Evolutionary conservation across 169 alveolate species (phyloP), one percentile per base, ranked within the genome.

Genomic region (Cryptosporidium viatorum): DNA sequence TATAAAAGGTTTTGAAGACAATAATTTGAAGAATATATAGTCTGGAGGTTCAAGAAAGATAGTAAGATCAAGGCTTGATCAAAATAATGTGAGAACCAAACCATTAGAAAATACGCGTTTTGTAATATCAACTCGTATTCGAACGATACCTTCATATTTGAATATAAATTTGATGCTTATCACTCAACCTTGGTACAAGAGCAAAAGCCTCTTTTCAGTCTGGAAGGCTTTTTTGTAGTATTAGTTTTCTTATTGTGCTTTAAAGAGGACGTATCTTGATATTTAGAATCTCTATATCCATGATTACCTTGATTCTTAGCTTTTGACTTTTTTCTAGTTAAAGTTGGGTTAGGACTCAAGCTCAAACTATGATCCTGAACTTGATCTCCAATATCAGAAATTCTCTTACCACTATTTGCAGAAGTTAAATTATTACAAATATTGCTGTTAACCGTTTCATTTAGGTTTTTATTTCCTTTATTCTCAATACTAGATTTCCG

Each of bases 371-470:
- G 85, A 16, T 43, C 65, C 18, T 70, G 65, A 45, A 3, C 29
- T 3, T 29, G 59, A 41, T 48, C 84, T 43, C 29, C 59, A 29
- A 23, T n/a, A 33, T 71, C 67, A 14, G 85, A 73, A 73, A 51
- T 41, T 35, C 59, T 52, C 41, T 73, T 51, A 2, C 86, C 33
- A 73, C 51, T 65, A 51, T 65, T 65, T 37, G 71, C 71, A 31
- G 71, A 65, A 1, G 71, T 65, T 14, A 65, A 39, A 37, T 65
- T 65, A 31, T 31, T 65, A 65, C 29, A 65, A 37, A 65, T 65
- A 12, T 65, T 65, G 16, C 51, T 37, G 16, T 65, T 65, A 2
- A 37, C 67, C 21, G 67, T 7, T 16, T 65, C 71, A 35, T 33
- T 65, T 10, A 12, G 71, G 29, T 33, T 18, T 33, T 65, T 65